Conservation (phyloP, 2,329 filamentous ascomycete species). For the Aspergillus jensenii region DNA sequence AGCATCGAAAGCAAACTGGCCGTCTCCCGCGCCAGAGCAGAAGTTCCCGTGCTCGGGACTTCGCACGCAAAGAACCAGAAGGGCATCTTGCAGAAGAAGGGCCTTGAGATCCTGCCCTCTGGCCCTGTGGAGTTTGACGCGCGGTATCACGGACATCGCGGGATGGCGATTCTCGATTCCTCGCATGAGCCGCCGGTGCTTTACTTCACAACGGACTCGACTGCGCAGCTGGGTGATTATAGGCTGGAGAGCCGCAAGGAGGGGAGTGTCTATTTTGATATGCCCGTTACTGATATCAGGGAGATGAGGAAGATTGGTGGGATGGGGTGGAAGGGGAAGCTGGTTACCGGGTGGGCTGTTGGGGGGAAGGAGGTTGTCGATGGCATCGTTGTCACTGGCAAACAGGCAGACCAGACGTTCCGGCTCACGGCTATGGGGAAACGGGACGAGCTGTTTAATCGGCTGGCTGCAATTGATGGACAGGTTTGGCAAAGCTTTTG, state of each 20-base stretch:
- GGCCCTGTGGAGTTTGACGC: conserved; percentile 76
- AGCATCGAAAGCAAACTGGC: conserved; percentile 71
- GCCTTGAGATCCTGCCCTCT: conserved; percentile 47
- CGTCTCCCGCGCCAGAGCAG: conserved; percentile 69
- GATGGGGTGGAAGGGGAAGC: conserved; percentile 79
- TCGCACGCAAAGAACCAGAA: conserved; percentile 64
- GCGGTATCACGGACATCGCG: conserved; percentile 69
- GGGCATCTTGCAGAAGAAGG: conserved; percentile 67
- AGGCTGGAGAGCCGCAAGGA: conserved; percentile 53
- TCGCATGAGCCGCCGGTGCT: conserved; percentile 49
- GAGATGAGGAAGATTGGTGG: conserved; percentile 79
- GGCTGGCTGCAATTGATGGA: conserved; percentile 71
- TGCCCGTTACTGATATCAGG: conserved; percentile 68
- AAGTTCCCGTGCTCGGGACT: conserved; percentile 45
- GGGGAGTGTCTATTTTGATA: conserved; percentile 64
- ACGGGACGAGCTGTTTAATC: conserved; percentile 78
- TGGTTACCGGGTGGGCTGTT: conserved; percentile 78
- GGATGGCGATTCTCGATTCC: conserved; percentile 64
- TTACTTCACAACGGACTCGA: conserved; percentile 56
- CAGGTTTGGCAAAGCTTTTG: conserved; percentile 66
- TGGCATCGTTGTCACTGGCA: conserved; percentile 67
- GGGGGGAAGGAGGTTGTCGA: conserved; percentile 69
- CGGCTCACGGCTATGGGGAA: conserved; percentile 70
- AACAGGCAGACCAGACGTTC: conserved; percentile 51
- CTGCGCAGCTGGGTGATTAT: conserved; percentile 39